Evolutionary conservation across 106 monocot species (phyloP).

Genomic region (Dioscorea alata): DNA sequence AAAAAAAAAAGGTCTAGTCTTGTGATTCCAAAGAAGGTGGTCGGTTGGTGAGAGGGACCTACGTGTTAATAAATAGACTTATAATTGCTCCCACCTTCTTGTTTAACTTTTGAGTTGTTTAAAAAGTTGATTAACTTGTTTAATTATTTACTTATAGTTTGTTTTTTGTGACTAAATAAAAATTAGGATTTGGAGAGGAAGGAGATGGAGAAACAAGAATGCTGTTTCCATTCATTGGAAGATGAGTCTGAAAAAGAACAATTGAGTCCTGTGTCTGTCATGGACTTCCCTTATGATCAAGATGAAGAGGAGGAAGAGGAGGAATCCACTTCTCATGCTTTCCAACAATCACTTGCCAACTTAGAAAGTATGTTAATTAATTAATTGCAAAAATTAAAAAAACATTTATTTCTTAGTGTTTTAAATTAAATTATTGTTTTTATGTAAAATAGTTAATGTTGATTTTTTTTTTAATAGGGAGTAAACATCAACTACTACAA

Average conservation of each 20-base stretch:
- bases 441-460: background rate
- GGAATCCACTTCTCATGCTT: slow-evolving; percentile 2
- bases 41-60: too few species aligned
- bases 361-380: slow-evolving; percentile 16
- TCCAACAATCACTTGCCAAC: slow-evolving; percentile 22
- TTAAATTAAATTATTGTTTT: background rate
- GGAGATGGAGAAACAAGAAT: slow-evolving; percentile 1
- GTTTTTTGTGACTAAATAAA: background rate
- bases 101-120: background rate
- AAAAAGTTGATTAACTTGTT: background rate
- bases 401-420: too few species aligned
- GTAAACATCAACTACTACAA: slow-evolving; percentile 39
- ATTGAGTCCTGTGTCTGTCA: slow-evolving; percentile 60
- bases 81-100: too few species aligned
- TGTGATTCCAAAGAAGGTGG: too few species aligned
- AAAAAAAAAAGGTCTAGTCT: too few species aligned
- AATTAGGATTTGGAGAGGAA: background rate
- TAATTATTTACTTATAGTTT: slow-evolving; percentile 1
- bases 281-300: slow-evolving; percentile 58
- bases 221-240: slow-evolving; percentile 5
- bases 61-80: too few species aligned
- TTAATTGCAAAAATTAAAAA: too few species aligned
- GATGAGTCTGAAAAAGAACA: slow-evolving; percentile 51
- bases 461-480: slow-evolving; percentile 21
- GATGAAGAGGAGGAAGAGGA: slow-evolving; percentile 17